These are phyloP conservation scores for Amphicarpaea edgeworthii DNA, from an alignment of 306 rosid species.

Conservation along the genomic window DNA sequence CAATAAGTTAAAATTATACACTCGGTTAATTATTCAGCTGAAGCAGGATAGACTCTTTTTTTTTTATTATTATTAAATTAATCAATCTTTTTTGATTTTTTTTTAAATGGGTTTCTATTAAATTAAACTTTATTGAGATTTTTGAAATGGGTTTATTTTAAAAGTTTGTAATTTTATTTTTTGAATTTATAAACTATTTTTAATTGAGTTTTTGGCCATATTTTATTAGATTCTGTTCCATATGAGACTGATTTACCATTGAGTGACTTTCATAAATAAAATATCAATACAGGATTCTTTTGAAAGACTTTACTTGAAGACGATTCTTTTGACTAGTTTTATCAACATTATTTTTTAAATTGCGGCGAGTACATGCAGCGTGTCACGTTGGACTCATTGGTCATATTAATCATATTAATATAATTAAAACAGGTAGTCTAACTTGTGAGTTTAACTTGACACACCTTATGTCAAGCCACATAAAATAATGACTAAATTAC, in stretches of 20 bases:
- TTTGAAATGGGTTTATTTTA: not conserved
- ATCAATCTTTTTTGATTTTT: not conserved
- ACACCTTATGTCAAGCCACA: too few species aligned
- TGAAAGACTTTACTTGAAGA: too few species aligned
- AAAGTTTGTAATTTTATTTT: not conserved
- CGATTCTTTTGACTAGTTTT: not conserved
- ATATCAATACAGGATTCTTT: too few species aligned
- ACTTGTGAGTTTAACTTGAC: too few species aligned
- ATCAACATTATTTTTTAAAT: too few species aligned
- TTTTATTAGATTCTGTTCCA: not conserved
- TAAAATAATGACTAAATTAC: too few species aligned
- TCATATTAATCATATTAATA: too few species aligned
- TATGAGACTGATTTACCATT: too few species aligned
- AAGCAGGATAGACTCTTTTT: not conserved
- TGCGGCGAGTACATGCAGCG: too few species aligned
- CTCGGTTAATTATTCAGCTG: not conserved
- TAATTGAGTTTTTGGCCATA: not conserved
- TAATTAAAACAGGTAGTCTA: too few species aligned
- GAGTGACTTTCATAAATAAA: too few species aligned
- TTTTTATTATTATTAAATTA: not conserved
- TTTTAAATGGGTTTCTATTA: not conserved
- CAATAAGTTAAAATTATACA: not conserved
- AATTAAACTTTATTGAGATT: not conserved
- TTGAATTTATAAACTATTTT: not conserved
- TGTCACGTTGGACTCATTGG: too few species aligned